Evolutionary conservation across 257 asterid species (phyloP).

Genomic region (Fraxinus quadrangulata): DNA sequence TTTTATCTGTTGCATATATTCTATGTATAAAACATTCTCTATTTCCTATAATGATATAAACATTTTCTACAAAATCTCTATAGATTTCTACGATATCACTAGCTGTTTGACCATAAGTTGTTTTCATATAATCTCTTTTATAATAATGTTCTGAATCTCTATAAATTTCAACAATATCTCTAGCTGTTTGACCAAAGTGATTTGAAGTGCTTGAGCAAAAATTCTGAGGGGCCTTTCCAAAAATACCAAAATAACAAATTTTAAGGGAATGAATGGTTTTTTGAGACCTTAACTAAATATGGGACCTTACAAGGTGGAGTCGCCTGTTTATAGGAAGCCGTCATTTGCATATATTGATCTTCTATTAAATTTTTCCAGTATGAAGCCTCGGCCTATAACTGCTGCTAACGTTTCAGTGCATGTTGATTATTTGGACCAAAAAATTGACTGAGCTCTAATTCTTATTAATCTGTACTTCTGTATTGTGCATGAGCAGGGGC

Average conservation of each 20-base stretch:
- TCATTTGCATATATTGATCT: neutral
- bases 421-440: neutral
- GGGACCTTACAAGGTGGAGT: neutral
- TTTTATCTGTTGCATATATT: too few relatives aligned
- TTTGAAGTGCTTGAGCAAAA: neutral
- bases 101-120: too few relatives aligned
- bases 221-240: neutral
- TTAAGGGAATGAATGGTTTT: neutral
- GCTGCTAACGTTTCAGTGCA: neutral
- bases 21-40: too few relatives aligned
- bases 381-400: neutral
- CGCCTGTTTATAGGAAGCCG: neutral
- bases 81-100: too few relatives aligned
- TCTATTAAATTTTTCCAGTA: neutral
- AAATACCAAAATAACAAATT: neutral
- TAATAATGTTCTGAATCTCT: too few relatives aligned
- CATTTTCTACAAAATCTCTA: too few relatives aligned
- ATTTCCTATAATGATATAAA: too few relatives aligned
- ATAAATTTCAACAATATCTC: too few relatives aligned
- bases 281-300: neutral
- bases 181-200: too few relatives aligned
- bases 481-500: conserved; percentile 43
- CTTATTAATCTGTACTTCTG: neutral
- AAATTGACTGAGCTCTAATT: neutral
- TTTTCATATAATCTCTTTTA: too few relatives aligned